Base-by-base conservation (phyloP, 148 eudicot species). In the Suaeda aralocaspica region DNA sequence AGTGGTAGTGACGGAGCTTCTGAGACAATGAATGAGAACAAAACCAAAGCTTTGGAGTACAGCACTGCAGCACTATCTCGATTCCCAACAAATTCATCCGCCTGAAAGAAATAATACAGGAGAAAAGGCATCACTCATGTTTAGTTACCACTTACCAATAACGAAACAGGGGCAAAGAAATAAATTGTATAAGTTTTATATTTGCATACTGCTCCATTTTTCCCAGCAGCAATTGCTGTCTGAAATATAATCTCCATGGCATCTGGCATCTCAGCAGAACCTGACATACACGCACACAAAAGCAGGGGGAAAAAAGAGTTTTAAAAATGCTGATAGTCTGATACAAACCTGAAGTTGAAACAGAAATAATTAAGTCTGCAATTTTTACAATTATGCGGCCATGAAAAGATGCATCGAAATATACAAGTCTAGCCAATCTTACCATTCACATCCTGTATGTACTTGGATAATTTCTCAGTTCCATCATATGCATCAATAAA, bases 221-320 rank as follows among this genome's bases (percentile, higher is more conserved):
- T 83, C 51, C 87, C 87, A 58, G 72, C 70, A 29, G 56, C 78
- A 25, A 83, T 73, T 12, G 87, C 87, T 56, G 78, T 57, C 50
- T 81, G 76, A 58, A 48, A 83, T 72, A 83, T 78, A 50, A 80
- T 76, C 67, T 81, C 87, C 74, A 76, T 67, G 2, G 84, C 84
- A 67, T 83, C 78, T 41, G 87, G 87, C 84, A 83, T 79, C 74
- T 73, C 75, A 4, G 75, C 77, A 22, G 67, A 64, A 44, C 82
- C 87, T 82, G 46, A 4, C 4, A 19, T n/a, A 49, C 49, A 58
- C 31, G 36, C 30, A 63, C 2, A 63, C 18, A 24, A 24, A 18
- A 53, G 14, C 0, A n/a, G n/a, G n/a, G n/a, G n/a, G n/a, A 31
- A 30, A n/a, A 21, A 9, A 14, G 1, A 14, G 21, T 31, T 22